These are phyloP conservation scores for Trichoderma citrinoviride DNA, from an alignment of 2,329 filamentous ascomycete genomes.

Conservation along the genomic window DNA sequence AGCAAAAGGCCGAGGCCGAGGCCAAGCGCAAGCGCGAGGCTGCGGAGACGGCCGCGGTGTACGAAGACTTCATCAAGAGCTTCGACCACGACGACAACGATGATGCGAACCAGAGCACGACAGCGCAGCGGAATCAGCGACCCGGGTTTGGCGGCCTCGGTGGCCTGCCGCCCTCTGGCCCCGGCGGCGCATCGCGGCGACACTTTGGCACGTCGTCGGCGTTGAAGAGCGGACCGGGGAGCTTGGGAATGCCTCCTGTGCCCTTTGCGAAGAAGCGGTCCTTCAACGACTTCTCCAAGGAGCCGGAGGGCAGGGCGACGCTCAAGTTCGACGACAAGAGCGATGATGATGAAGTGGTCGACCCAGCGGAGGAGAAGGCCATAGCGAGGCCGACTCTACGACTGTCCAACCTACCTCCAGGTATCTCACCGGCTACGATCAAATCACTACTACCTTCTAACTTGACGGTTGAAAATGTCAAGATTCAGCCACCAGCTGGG, in stretches of 20 bases:
- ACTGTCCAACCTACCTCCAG: slow-evolving; percentile 59
- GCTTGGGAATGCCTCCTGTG: slow-evolving; percentile 52
- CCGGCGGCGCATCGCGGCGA: slow-evolving; percentile 47
- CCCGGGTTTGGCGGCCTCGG: slow-evolving; percentile 29
- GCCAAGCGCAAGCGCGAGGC: slow-evolving; percentile 81
- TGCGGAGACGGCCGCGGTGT: slow-evolving; percentile 82
- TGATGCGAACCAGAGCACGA: slow-evolving; percentile 27
- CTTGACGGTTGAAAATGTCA: slow-evolving; percentile 69
- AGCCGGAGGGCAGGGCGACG: slow-evolving; percentile 28
- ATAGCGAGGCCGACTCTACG: slow-evolving; percentile 62
- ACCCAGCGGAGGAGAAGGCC: slow-evolving; percentile 55
- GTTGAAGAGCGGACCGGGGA: slow-evolving; percentile 61
- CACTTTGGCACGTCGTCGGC: slow-evolving; percentile 59
- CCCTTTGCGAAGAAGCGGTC: slow-evolving; percentile 55
- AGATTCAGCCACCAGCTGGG: slow-evolving; percentile 59
- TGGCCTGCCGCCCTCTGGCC: slow-evolving; percentile 22
- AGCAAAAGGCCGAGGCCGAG: slow-evolving; percentile 83
- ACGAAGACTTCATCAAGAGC: slow-evolving; percentile 83
- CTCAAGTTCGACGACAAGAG: slow-evolving; percentile 49
- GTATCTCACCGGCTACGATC: slow-evolving; percentile 57
- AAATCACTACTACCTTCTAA: slow-evolving; percentile 58
- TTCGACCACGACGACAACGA: slow-evolving; percentile 62
- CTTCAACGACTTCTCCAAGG: slow-evolving; percentile 44
- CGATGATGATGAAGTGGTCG: slow-evolving; percentile 51
- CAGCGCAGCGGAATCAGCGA: slow-evolving; percentile 27